phyloP scores from a whole-genome alignment of 257 asterid species.

The Hygrophila difformis region DNA sequence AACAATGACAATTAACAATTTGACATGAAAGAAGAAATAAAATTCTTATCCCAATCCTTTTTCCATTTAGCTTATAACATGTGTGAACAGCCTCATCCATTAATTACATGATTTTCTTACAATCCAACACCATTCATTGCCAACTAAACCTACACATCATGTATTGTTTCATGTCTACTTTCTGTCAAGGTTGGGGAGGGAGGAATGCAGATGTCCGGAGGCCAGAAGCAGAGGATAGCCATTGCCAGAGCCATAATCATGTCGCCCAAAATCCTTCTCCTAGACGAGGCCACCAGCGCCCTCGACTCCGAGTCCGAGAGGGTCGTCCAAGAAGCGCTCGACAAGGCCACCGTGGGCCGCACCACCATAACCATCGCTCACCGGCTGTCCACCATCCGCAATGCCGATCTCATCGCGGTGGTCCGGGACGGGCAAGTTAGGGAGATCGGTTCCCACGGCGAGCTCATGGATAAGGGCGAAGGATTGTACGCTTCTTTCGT shows the following conservation, averaged over 20 bases:
- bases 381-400: constrained; percentile 85
- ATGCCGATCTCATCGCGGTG: constrained; percentile 69
- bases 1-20: no score
- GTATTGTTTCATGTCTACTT: no score
- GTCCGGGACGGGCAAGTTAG: constrained; percentile 54
- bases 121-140: no score
- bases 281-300: constrained; percentile 96
- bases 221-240: constrained; percentile 91
- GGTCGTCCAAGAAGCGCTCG: constrained; percentile 76
- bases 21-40: no score
- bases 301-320: constrained; percentile 83
- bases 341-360: constrained; percentile 75
- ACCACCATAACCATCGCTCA: constrained; percentile 82
- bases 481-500: constrained; percentile 58
- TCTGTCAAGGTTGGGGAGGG: constrained; percentile 85
- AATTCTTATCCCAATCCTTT: no score
- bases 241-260: constrained; percentile 85
- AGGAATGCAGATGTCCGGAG: constrained; percentile 96
- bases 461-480: constrained; percentile 31
- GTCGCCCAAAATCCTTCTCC: constrained; percentile 72
- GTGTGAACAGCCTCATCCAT: no score
- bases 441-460: constrained; percentile 64
- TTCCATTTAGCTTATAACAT: no score
- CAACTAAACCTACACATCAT: no score
- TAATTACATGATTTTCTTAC: no score